phyloP scores from a whole-genome alignment of 2,329 filamentous ascomycete species.

The Cladophialophora bantiana region DNA sequence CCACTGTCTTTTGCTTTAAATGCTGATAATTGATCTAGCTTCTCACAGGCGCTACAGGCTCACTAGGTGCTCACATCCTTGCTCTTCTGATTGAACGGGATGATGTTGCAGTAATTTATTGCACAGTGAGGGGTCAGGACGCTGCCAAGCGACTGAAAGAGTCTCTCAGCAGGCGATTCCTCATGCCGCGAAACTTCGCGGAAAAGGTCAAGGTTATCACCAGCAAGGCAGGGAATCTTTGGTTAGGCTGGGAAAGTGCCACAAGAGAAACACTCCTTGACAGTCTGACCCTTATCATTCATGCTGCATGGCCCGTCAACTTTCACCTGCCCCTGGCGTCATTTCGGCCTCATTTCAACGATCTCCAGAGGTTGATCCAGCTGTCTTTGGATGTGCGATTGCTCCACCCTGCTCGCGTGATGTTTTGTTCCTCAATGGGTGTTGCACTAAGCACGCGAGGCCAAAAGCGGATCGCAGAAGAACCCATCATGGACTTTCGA shows the following conservation, averaged over 20 bases:
- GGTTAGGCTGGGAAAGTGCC: background rate
- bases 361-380: conserved; percentile 58
- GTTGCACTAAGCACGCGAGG: conserved; percentile 47
- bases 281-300: conserved; percentile 60
- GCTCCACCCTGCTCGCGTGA: conserved; percentile 44
- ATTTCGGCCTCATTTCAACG: conserved; percentile 60
- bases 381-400: conserved; percentile 48
- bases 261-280: background rate
- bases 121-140: conserved; percentile 13
- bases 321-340: conserved; percentile 64
- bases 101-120: conserved; percentile 20
- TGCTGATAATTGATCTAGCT: background rate
- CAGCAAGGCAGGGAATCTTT: background rate
- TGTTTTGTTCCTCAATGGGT: conserved; percentile 60
- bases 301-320: conserved; percentile 73
- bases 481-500: conserved; percentile 24
- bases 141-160: background rate
- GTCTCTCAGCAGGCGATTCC: conserved; percentile 8
- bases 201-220: background rate
- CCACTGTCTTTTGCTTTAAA: background rate
- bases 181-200: background rate
- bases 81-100: background rate
- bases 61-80: conserved; percentile 24
- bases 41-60: conserved; percentile 24
- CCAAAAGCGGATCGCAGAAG: conserved; percentile 20